Percentiles rank a stretch among this genome's conserved stretches.
These are phyloP conservation scores for Mucor indicus DNA, from an alignment of 371 early-diverging fungal genomes.

Conservation along the genomic window DNA sequence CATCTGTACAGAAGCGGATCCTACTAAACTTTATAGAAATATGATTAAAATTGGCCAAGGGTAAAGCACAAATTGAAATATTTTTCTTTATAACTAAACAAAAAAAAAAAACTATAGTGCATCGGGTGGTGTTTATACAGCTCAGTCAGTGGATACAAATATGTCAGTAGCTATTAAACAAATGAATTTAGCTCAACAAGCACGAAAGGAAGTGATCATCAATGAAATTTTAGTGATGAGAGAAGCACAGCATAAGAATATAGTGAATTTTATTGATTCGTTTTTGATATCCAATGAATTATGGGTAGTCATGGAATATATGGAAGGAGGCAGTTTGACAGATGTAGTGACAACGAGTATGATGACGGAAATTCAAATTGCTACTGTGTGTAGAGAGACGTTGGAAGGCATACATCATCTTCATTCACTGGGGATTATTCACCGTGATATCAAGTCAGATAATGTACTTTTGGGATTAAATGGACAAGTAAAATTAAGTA, in stretches of 20 bases:
- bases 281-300: conserved; percentile 74
- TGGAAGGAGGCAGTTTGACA: conserved; percentile 89
- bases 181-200: conserved; percentile 86
- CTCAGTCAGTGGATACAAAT: conserved; percentile 61
- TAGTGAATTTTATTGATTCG: conserved; percentile 86
- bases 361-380: conserved; percentile 89
- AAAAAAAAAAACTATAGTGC: conserved; percentile 24
- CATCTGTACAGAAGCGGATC: conserved; percentile 91
- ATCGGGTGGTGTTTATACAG: conserved; percentile 68
- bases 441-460: conserved; percentile 94
- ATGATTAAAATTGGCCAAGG: conserved; percentile 75
- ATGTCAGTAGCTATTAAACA: conserved; percentile 83
- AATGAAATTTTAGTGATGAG: conserved; percentile 87
- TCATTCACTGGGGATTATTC: conserved; percentile 85
- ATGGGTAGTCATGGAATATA: conserved; percentile 90
- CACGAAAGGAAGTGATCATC: conserved; percentile 87
- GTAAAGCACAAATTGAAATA: conserved; percentile 34
- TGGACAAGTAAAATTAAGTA: conserved; percentile 83
- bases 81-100: neutral
- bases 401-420: conserved; percentile 56
- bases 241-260: conserved; percentile 74
- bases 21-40: conserved; percentile 57
- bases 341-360: conserved; percentile 78
- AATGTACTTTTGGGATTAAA: conserved; percentile 82
- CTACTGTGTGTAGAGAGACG: conserved; percentile 77